Evolutionary conservation across 495 filamentous ascomycete genomes (phyloP), one percentile per base, ranked within the genome.

Genomic region (Tuber magnatum): DNA sequence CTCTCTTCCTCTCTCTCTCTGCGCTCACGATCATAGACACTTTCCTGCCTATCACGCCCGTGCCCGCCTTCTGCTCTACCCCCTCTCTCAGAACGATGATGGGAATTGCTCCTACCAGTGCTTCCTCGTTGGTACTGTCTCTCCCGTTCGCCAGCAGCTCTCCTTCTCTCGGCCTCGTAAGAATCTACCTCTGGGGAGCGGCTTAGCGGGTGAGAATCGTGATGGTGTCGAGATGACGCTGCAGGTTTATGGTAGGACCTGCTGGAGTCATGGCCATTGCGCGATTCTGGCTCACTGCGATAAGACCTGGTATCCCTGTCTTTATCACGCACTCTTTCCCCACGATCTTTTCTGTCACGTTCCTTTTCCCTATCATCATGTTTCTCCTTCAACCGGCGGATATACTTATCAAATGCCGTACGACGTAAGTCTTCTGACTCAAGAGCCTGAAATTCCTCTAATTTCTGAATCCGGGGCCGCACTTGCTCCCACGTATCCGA

Each of bases 351-450:
- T 38, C 88, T 87, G 56, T 89, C 87, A 72, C 91, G 90, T 35
- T 94, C 92, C 72, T 88, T 90, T 72, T 96, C 94, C 4, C 84
- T 83, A 74, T 97, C 93, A 71, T 97, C 94, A 71, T 96, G 92
- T 83, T 94, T 93, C 81, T 98, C 95, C 80, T 91, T 92, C 8
- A 97, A 85, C 72, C 95, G 93, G 56, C 93, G 91, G 75, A 97
- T 90, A 79, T 93, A 87, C 84, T 98, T 99, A 42, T 97, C 96
- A 82, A 97, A 98, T 18, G 93, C 96, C 73, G 88, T 86, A 41
- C 90, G 89, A 70, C 94, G 92, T 48, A 91, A 86, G 42, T 97
- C 93, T 38, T 98, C 95, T 16, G 91, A 88, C 71, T 92, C 87
- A 40, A 98, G 86, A 32, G 90, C 91, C 75, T 90, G 88, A 84